Percentiles rank a stretch among this genome's conserved stretches.
These are phyloP conservation scores for Ramichloridium luteum DNA, from an alignment of 2,329 filamentous ascomycete genomes.

Conservation along the genomic window DNA sequence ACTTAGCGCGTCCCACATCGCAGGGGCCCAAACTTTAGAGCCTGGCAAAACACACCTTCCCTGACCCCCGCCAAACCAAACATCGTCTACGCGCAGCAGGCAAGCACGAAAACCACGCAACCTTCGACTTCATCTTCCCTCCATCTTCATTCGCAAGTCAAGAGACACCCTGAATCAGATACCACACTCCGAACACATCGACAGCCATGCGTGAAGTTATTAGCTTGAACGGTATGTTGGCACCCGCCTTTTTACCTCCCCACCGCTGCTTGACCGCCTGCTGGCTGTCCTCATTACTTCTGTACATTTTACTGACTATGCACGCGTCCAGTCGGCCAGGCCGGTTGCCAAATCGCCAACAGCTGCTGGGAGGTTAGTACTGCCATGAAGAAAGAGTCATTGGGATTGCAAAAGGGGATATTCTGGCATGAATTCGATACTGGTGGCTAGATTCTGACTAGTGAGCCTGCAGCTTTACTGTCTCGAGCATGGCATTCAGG, in stretches of 20 bases:
- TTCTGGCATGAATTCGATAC: no score
- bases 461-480: constrained; percentile 97
- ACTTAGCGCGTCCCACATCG: constrained; percentile 1
- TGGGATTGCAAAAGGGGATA: no score
- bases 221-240: constrained; percentile 82
- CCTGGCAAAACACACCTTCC: constrained; percentile 1
- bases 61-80: constrained; percentile 1
- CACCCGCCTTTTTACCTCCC: constrained; percentile 17
- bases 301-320: constrained; percentile 37
- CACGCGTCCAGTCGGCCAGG: constrained; percentile 78
- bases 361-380: constrained; percentile 98
- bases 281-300: constrained; percentile 8
- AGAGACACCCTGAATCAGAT: constrained; percentile 11
- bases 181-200: constrained; percentile 7
- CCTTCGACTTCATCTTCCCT: constrained; percentile 1
- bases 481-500: constrained; percentile 98
- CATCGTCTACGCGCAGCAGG: constrained; percentile 3
- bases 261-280: constrained; percentile 33
- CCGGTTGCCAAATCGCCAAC: constrained; percentile 99
- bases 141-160: constrained; percentile 6
- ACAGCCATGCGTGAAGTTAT: constrained; percentile 97
- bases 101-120: constrained; percentile 2
- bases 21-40: constrained; percentile 1
- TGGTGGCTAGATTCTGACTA: no score
- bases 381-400: constrained; percentile 11